Evolutionary conservation across 2,329 filamentous ascomycete species (phyloP), one percentile per base, ranked within the genome.

Genomic region (Emergomyces pasteurianus): DNA sequence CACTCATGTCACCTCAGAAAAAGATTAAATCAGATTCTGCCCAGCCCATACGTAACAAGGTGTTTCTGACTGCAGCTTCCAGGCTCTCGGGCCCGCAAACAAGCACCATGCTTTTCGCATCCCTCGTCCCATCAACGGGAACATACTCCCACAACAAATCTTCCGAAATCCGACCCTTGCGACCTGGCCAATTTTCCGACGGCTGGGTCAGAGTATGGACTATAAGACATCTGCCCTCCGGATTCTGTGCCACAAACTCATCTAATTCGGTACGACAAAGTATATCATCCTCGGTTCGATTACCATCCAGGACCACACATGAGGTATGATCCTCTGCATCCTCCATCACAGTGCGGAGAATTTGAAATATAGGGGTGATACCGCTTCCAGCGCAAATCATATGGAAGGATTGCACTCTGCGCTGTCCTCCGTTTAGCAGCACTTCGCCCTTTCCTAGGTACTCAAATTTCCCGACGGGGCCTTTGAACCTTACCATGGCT

Each of bases 381-480:
- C 92, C 92, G n/a, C 84, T 89, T 6, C 92, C 92, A 16, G 83
- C 92, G 67, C 89, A 94, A 38, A 96, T 85, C 90, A 96, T 95
- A 70, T 88, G 79, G 72, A 96, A 90, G 14, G 81, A 81, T 58
- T 80, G 82, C 0, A 95, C 82, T 0, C 67, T 73, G 10, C 86
- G 77, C 61, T 78, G 71, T 23, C 77, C 79, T 0, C 82, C 82
- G 38, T 82, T 82, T 49, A 95, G 75, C 0, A 75, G 69, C 67
- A 88, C 90, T 1, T 73, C 64, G 0, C 91, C 90, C 0, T 78
- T 74, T 0, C 88, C 87, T 0, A 86, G 77, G 68, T 96, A 96
- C 67, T 88, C 83, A 65, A 96, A 92, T 67, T 90, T 89, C 8
- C 92, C 92, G 4, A 91, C 86, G 0, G 92, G 92, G 0, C 92